These are phyloP conservation scores for Teratosphaeriaceae sp. DNA, from an alignment of 2,329 filamentous ascomycete genomes.

Conservation along the genomic window DNA sequence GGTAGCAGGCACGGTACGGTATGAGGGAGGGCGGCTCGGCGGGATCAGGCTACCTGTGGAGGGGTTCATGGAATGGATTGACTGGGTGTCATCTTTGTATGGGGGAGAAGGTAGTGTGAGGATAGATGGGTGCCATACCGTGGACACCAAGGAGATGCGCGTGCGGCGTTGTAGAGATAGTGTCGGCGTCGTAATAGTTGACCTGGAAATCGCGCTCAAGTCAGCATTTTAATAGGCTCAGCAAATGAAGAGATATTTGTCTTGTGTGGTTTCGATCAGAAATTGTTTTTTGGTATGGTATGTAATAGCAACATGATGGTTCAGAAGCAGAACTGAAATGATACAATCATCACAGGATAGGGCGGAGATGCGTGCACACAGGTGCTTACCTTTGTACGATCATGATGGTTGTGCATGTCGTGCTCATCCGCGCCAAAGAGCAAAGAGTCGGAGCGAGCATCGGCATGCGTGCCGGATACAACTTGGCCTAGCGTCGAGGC, in stretches of 20 bases:
- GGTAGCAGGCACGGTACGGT: slow-evolving; percentile 25
- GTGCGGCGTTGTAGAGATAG: too few relatives aligned
- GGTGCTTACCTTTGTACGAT: neutral
- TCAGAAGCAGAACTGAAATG: slow-evolving; percentile 36
- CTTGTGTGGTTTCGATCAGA: slow-evolving; percentile 27
- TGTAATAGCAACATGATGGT: slow-evolving; percentile 30
- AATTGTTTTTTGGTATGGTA: slow-evolving; percentile 33
- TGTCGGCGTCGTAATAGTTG: neutral
- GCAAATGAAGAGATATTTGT: too few relatives aligned
- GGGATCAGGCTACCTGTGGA: slow-evolving; percentile 24
- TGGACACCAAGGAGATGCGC: too few relatives aligned
- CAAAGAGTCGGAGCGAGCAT: too few relatives aligned
- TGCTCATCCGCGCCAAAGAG: too few relatives aligned
- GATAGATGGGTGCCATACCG: too few relatives aligned
- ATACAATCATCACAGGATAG: slow-evolving; percentile 38
- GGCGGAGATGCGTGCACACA: too few relatives aligned
- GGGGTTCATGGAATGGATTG: slow-evolving; percentile 35
- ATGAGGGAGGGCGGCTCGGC: slow-evolving; percentile 32
- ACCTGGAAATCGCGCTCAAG: neutral
- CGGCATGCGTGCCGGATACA: neutral
- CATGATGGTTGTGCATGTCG: neutral
- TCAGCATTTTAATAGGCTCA: too few relatives aligned
- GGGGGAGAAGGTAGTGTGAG: slow-evolving; percentile 3
- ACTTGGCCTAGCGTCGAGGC: neutral
- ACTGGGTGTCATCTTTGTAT: slow-evolving; percentile 32